These are phyloP conservation scores for Triticum turgidum DNA, from an alignment of 176 grass and related monocot species.

Conservation along the genomic window DNA sequence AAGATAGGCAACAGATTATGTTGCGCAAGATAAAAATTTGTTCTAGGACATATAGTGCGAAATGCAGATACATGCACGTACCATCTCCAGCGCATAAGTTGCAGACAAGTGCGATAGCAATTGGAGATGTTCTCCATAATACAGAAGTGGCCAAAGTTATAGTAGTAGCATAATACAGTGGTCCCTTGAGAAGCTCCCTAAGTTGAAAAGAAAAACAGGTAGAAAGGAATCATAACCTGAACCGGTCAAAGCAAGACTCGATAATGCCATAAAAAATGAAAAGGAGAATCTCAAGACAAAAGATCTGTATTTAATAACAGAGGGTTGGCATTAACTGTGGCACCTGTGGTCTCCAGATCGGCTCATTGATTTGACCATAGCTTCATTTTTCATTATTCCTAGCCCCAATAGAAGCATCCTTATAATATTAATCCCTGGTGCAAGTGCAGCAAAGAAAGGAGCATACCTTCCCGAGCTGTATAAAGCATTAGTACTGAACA, in stretches of 20 bases:
- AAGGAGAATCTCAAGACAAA: neutral
- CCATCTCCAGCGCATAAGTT: conserved; percentile 96
- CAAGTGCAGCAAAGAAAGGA: conserved; percentile 75
- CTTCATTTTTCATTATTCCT: conserved; percentile 80
- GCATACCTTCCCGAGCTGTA: conserved; percentile 62
- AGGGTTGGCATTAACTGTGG: neutral
- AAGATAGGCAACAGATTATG: neutral
- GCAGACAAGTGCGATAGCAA: conserved; percentile 86
- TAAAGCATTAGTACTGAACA: conserved; percentile 34
- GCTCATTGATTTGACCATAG: conserved; percentile 93
- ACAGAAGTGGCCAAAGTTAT: conserved; percentile 71
- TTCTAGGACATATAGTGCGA: neutral
- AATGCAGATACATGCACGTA: conserved; percentile 32
- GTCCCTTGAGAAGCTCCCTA: conserved; percentile 96
- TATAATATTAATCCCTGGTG: conserved; percentile 75
- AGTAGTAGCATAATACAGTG: conserved; percentile 84
- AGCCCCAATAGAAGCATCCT: conserved; percentile 80
- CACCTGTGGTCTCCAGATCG: conserved; percentile 76
- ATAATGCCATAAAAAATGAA: conserved; percentile 3
- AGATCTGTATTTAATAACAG: neutral
- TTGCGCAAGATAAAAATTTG: neutral
- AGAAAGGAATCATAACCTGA: neutral
- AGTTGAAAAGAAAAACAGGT: conserved; percentile 25
- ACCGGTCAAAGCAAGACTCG: neutral
- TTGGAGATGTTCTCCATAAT: conserved; percentile 79